Conservation (phyloP, 352 stramenopile species). For the Phytopythium sindhum region DNA sequence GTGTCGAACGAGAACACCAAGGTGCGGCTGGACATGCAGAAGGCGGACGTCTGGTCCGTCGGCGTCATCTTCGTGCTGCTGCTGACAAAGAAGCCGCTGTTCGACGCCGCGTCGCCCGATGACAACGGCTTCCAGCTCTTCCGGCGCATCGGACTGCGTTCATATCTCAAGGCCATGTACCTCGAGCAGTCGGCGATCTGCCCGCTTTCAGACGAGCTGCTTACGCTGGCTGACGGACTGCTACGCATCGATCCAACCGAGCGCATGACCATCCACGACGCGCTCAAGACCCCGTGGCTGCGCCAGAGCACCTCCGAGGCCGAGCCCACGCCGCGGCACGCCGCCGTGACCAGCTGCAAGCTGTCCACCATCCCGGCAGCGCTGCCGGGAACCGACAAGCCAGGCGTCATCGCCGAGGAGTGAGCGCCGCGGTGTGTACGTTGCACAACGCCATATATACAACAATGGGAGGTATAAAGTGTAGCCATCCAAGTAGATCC, state of each 20-base stretch:
- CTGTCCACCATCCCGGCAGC: not conserved
- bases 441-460: not conserved
- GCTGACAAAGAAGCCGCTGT: constrained; percentile 52
- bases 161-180: constrained; percentile 61
- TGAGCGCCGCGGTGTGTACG: not conserved
- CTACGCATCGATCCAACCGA: constrained; percentile 80
- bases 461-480: not conserved
- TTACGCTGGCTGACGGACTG: constrained; percentile 83
- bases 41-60: constrained; percentile 58
- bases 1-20: constrained; percentile 14
- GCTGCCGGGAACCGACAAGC: not conserved
- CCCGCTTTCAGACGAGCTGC: constrained; percentile 47
- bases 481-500: constrained; percentile 1
- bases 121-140: constrained; percentile 63
- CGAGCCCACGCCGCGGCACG: not conserved
- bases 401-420: not conserved
- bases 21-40: constrained; percentile 38
- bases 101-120: constrained; percentile 34
- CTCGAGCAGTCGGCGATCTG: constrained; percentile 57
- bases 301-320: constrained; percentile 3
- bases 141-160: constrained; percentile 35
- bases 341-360: not conserved
- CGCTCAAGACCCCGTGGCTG: constrained; percentile 66
- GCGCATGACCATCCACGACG: constrained; percentile 64
- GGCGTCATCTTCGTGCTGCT: constrained; percentile 57